A percentile compares a stretch with the other conserved stretches of the same genome.
Conservation (phyloP, 108 stramenopile genomes). For the Tribonema minus region DNA sequence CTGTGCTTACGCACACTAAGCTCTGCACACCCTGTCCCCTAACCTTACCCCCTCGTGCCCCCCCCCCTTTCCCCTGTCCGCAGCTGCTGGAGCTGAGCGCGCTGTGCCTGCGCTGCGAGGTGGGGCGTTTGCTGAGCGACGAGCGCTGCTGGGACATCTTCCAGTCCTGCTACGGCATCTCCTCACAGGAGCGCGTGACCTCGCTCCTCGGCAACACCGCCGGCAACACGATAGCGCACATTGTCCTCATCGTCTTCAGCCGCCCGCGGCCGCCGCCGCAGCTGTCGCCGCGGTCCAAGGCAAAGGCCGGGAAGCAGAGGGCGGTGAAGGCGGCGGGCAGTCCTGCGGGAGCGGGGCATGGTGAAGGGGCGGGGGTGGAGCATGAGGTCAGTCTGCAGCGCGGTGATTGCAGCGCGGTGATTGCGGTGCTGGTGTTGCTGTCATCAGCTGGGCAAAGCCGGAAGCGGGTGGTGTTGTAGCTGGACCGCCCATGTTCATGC, state of each 20-base stretch:
- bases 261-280: conserved; percentile 3
- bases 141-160: conserved; percentile 52
- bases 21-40: too few species aligned
- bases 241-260: conserved; percentile 50
- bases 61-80: too few species aligned
- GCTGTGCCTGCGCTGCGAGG: conserved; percentile 50
- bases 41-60: too few species aligned
- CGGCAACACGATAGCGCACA: conserved; percentile 43
- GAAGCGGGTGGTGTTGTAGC: too few species aligned
- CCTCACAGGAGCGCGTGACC: conserved; percentile 23
- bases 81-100: conserved; percentile 54
- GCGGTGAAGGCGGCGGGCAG: conserved; percentile 5
- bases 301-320: not conserved
- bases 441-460: too few species aligned
- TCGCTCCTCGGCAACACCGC: conserved; percentile 50
- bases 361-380: conserved; percentile 4
- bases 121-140: conserved; percentile 46
- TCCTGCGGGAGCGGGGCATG: not conserved
- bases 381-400: too few species aligned
- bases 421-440: too few species aligned
- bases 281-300: not conserved
- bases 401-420: too few species aligned
- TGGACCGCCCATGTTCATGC: too few species aligned
- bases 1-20: too few species aligned
- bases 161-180: conserved; percentile 47